These are phyloP conservation scores for Botrytis galanthina DNA, from an alignment of 2,329 filamentous ascomycete genomes.

Conservation along the genomic window DNA sequence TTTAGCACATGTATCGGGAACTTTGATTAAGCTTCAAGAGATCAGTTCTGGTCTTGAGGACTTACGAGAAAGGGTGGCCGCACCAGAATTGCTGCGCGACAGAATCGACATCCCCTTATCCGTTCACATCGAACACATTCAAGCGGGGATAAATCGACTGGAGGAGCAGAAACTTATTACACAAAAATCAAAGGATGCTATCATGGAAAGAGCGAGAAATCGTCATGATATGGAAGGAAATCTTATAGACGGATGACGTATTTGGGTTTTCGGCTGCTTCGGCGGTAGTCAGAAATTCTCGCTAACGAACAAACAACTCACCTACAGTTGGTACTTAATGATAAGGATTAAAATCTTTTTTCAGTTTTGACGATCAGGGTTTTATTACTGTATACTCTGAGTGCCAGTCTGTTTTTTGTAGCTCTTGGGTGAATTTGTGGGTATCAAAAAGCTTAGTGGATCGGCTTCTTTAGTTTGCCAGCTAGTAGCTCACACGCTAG, in stretches of 20 bases:
- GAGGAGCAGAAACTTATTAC: slow-evolving; percentile 61
- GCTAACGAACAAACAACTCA: not conserved
- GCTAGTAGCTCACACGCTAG: not conserved
- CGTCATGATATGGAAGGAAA: slow-evolving; percentile 44
- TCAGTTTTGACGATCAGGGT: not conserved
- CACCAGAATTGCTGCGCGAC: slow-evolving; percentile 59
- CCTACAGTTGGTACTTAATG: not conserved
- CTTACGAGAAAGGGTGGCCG: slow-evolving; percentile 66
- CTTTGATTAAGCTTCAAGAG: slow-evolving; percentile 70
- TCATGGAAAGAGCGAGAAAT: slow-evolving; percentile 52
- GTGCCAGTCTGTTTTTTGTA: not conserved
- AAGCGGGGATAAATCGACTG: slow-evolving; percentile 68
- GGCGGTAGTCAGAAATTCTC: not conserved
- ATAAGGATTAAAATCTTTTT: not conserved
- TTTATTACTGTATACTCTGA: not conserved
- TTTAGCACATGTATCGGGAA: slow-evolving; percentile 64
- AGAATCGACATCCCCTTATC: slow-evolving; percentile 58
- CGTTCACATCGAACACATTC: slow-evolving; percentile 74
- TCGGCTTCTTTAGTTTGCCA: not conserved
- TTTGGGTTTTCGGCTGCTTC: not conserved
- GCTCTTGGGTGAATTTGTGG: not conserved
- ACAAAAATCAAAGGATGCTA: slow-evolving; percentile 57
- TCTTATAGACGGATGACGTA: slow-evolving; percentile 32
- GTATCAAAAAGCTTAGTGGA: not conserved
- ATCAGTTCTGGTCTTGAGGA: slow-evolving; percentile 71